A percentile compares a stretch with the other conserved stretches of the same genome.
These are phyloP conservation scores for Reticulomyxa filosa DNA, from an alignment of 78 protist genomes.

Conservation along the genomic window DNA sequence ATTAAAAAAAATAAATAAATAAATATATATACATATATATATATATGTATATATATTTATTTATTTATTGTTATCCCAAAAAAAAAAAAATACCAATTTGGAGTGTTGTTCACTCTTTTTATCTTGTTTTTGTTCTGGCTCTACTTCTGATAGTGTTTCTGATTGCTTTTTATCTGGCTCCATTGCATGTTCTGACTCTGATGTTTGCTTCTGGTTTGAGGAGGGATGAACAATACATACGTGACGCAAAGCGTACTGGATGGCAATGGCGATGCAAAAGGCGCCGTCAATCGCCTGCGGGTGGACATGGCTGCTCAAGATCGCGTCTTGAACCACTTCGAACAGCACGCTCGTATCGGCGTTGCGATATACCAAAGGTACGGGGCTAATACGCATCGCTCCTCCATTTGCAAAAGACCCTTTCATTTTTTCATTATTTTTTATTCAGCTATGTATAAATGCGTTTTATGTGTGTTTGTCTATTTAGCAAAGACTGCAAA, in stretches of 20 bases:
- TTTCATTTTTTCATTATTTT: too few species aligned
- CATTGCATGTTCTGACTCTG: not conserved
- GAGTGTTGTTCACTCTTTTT: not conserved
- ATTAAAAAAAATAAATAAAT: not conserved
- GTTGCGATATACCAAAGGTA: not conserved
- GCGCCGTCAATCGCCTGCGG: slow-evolving; percentile 8
- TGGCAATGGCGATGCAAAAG: not conserved
- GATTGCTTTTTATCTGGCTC: not conserved
- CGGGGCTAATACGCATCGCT: not conserved
- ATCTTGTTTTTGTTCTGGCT: not conserved
- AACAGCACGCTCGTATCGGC: not conserved
- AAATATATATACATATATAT: not conserved
- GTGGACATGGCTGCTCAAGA: not conserved
- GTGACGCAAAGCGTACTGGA: not conserved
- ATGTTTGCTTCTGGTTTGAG: not conserved
- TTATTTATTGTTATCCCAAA: not conserved
- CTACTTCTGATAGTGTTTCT: not conserved
- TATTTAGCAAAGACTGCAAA: too few species aligned
- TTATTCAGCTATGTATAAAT: too few species aligned
- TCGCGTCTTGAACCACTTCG: not conserved
- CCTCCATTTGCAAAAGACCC: not conserved
- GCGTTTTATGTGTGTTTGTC: too few species aligned
- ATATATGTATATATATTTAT: not conserved
- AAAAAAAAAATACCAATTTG: not conserved
- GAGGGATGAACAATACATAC: not conserved